Evolutionary conservation across 345 rosid genomes (phyloP).

Genomic region (Lepidium africanum): DNA sequence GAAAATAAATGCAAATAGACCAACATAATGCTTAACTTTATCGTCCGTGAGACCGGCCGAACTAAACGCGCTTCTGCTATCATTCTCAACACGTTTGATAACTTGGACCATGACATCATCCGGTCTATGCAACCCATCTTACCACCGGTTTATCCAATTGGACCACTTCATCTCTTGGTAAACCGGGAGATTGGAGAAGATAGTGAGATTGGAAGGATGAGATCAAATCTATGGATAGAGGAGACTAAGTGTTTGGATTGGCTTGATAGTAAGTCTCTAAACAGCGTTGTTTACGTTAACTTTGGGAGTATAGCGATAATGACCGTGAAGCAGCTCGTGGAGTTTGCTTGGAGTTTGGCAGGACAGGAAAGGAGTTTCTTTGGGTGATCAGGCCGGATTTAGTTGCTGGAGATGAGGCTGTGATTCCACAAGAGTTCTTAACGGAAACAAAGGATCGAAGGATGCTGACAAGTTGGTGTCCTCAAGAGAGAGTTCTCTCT

Average conservation of each 20-base stretch:
- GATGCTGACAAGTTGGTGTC: constrained; percentile 41
- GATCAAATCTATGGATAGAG: constrained; percentile 25
- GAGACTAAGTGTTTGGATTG: constrained; percentile 19
- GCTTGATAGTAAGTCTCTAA: constrained; percentile 17
- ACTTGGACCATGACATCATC: constrained; percentile 21
- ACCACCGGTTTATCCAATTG: constrained; percentile 21
- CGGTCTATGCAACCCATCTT: constrained; percentile 7
- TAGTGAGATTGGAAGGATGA: not conserved
- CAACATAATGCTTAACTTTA: constrained; percentile 23
- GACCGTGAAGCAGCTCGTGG: constrained; percentile 1
- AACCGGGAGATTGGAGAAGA: not conserved
- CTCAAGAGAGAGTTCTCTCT: constrained; percentile 39
- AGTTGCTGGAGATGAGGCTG: constrained; percentile 30
- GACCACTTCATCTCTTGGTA: constrained; percentile 1
- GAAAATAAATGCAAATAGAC: not conserved
- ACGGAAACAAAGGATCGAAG: constrained; percentile 30
- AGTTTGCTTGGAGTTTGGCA: constrained; percentile 50
- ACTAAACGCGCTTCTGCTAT: constrained; percentile 20
- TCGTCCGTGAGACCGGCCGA: not conserved
- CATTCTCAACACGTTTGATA: constrained; percentile 30
- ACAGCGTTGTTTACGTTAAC: constrained; percentile 16
- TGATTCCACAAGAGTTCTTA: constrained; percentile 33
- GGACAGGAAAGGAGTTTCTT: constrained; percentile 36
- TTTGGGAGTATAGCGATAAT: constrained; percentile 15
- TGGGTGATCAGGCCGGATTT: constrained; percentile 50